A percentile compares a stretch with the other conserved stretches of the same genome.
Evolutionary conservation across 164 flowering plant genomes (phyloP).

Genomic region (Annona cherimola): DNA sequence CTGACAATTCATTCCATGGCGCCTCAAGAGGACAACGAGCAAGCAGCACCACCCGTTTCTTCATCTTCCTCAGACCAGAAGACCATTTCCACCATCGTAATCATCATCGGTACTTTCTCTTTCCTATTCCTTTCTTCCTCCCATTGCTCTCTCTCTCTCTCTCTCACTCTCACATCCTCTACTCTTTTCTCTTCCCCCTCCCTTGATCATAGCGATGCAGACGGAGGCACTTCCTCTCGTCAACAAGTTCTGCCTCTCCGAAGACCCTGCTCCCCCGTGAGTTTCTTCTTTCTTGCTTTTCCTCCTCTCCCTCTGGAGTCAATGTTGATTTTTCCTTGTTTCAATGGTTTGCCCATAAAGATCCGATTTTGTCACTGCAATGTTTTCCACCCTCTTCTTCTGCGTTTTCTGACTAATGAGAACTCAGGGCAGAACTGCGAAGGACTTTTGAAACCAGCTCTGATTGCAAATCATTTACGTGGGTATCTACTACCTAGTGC

Average conservation of each 20-base stretch:
- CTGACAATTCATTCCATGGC: slow-evolving; percentile 33
- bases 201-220: slow-evolving; percentile 71
- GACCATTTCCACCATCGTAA: slow-evolving; percentile 57
- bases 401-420: background rate
- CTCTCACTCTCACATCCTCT: background rate
- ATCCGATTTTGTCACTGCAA: background rate
- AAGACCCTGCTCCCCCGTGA: slow-evolving; percentile 57
- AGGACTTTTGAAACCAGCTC: too few species aligned
- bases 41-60: too few species aligned
- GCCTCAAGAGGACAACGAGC: slow-evolving; percentile 13
- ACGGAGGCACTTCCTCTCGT: slow-evolving; percentile 91
- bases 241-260: slow-evolving; percentile 53
- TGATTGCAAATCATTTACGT: too few species aligned
- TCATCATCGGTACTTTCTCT: slow-evolving; percentile 55
- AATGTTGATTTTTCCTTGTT: too few species aligned
- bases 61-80: slow-evolving; percentile 22
- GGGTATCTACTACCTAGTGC: too few species aligned
- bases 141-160: background rate
- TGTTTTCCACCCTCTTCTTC: background rate
- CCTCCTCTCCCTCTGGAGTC: background rate
- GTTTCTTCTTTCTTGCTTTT: slow-evolving; percentile 12
- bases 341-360: background rate
- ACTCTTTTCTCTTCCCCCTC: background rate
- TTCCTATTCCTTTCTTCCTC: background rate
- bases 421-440: background rate